phyloP scores from a whole-genome alignment of 768 basidiomycete genomes.

The Sutorius australiensis region DNA sequence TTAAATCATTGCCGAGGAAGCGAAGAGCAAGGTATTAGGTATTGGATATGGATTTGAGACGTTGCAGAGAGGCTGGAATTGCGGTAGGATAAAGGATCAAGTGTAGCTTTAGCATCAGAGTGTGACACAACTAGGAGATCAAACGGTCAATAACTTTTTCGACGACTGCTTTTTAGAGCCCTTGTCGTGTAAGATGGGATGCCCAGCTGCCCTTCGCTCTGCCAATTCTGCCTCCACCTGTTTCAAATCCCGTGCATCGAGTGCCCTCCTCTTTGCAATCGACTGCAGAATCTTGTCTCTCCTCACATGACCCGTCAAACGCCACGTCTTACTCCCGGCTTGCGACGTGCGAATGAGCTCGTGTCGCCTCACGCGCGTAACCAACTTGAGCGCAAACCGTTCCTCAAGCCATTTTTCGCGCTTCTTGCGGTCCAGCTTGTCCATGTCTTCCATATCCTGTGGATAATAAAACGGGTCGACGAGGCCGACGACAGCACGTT shows the following conservation, averaged over 20 bases:
- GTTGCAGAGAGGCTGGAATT: not conserved
- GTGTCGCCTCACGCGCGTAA: conserved; percentile 31
- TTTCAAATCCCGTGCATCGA: conserved; percentile 39
- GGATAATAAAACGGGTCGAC: conserved; percentile 95
- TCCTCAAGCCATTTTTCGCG: conserved; percentile 63
- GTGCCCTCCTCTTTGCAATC: conserved; percentile 45
- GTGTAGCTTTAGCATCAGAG: conserved; percentile 24
- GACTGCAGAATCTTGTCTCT: conserved; percentile 49
- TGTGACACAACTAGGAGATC: conserved; percentile 2
- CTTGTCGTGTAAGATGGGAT: conserved; percentile 23
- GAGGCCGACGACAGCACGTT: conserved; percentile 88
- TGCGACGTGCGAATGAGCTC: conserved; percentile 36
- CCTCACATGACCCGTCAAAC: conserved; percentile 38
- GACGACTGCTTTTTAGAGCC: conserved; percentile 1
- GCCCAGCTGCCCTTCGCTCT: conserved; percentile 22
- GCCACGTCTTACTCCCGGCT: conserved; percentile 37
- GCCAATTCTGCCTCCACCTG: conserved; percentile 34
- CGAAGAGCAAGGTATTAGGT: not conserved
- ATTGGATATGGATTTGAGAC: not conserved
- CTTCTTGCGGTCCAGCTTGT: conserved; percentile 44
- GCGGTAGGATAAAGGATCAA: not conserved
- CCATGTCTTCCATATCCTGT: conserved; percentile 74
- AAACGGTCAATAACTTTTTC: conserved; percentile 11
- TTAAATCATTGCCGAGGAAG: not conserved
- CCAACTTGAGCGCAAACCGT: conserved; percentile 45